These are phyloP conservation scores for Anastatica hierochuntica DNA, from an alignment of 345 rosid genomes.

Conservation along the genomic window DNA sequence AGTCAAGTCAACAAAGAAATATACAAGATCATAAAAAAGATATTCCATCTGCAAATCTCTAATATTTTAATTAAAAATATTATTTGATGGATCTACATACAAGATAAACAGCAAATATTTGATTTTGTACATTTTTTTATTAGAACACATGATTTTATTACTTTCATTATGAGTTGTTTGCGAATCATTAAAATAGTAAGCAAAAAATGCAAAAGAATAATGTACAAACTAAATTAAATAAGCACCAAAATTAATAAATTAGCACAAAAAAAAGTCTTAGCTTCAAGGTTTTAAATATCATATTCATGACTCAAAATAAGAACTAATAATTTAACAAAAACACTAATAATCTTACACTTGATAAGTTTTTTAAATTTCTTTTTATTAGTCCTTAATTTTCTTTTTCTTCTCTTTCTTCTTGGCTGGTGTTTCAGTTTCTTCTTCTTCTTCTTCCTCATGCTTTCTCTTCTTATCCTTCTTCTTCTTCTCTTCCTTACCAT, in stretches of 20 bases:
- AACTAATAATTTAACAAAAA: too few relatives aligned
- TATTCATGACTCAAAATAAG: too few relatives aligned
- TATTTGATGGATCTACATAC: background rate
- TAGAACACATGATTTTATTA: background rate
- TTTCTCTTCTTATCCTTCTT: conserved; percentile 44
- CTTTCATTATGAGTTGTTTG: background rate
- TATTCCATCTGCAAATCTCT: background rate
- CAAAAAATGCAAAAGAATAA: too few relatives aligned
- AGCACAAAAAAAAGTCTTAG: background rate
- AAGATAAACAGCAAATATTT: background rate
- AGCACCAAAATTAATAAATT: background rate
- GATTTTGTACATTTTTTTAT: background rate
- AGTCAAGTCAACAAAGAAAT: conserved; percentile 3
- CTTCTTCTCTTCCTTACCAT: conserved; percentile 15
- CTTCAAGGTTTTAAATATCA: background rate
- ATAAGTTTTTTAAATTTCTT: background rate
- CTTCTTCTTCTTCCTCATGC: conserved; percentile 27
- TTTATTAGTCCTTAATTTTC: conserved; percentile 29
- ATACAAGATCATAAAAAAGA: background rate
- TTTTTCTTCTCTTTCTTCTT: conserved; percentile 41
- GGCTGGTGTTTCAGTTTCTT: conserved; percentile 19
- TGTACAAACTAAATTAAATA: background rate
- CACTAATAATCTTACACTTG: background rate
- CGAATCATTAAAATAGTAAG: too few relatives aligned
- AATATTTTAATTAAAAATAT: background rate